Evolutionary conservation across 2,329 filamentous ascomycete genomes (phyloP), one percentile per base, ranked within the genome.

Genomic region (Mollisia scopiformis): DNA sequence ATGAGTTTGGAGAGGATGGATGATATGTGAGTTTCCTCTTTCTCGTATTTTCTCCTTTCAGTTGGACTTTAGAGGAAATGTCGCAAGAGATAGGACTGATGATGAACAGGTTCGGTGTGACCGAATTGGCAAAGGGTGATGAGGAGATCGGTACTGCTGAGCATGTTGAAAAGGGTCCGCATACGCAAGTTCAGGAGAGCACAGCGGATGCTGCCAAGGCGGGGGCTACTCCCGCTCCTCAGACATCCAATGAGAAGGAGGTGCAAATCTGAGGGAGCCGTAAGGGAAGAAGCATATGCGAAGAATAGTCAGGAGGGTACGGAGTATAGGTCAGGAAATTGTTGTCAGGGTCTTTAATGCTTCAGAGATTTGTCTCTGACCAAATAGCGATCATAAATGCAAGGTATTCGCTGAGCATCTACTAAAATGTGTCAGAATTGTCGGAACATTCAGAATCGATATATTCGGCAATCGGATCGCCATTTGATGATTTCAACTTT

Each of bases 91-190:
- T 33, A 28, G 33, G 35, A 25, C 54, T 47, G 35, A 27, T 19
- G 84, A 88, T n/a, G 70, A 84, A 88, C 68, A 77, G 89, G 16
- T 89, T 89, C 71, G 86, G 86, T 49, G 79, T 87, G 52, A 83
- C 82, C 3, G 82, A 85, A 62, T 66, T 80, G 31, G 76, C 74
- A 30, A 68, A 69, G 51, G 30, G 51, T 52, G 67, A 69, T 61
- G 64, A 65, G 30, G 67, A 69, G 31, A 41, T 21, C 35, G 57
- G 30, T 10, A 21, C 57, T 27, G 10, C 5, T 27, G 23, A 47
- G 23, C 43, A 46, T 47, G 19, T 50, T 11, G 62, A 63, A 39
- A 61, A 63, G 39, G 55, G 37, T 4, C 25, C 57, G 16, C 39
- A 57, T 14, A 52, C 50, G 11, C 53, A 63, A 39, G 58, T 67